Evolutionary conservation across 2,329 filamentous ascomycete species (phyloP), one percentile per base, ranked within the genome.

Genomic region (Aspergillus latus): DNA sequence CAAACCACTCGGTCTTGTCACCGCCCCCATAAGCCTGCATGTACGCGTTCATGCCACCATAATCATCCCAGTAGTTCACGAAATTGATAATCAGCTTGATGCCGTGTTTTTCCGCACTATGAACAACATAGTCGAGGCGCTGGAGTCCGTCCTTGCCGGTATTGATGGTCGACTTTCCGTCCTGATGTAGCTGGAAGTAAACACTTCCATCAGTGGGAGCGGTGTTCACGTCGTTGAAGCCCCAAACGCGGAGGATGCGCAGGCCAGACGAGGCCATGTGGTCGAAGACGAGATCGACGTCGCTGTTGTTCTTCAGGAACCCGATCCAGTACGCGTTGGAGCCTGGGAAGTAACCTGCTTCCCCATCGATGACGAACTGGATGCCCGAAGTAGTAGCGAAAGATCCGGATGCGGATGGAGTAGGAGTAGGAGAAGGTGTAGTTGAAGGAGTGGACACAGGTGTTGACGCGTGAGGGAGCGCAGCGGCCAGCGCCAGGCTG

Each of bases 61-160:
- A 88, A 65, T 89, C 87, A 45, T 76, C 76, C 85, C 86, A 89
- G 72, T 88, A 84, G 73, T 89, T 89, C 54, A 88, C 83, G 40
- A 71, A 72, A 58, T 69, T 70, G 54, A 72, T 84, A 59, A 88
- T 85, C 4, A 88, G 74, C 68, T 86, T 86, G 62, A 88, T 76
- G 3, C 81, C 82, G 52, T 82, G 76, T 53, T 76, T 75, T 68
- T 86, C 84, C 4, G 85, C 85, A 0, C 81, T 75, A 39, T 77
- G 68, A 52, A 89, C 84, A 1, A 88, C 84, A 52, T 83, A 83
- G 65, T 89, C 86, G 2, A 89, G 80, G 11, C 84, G 80, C 68
- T 86, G 79, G 7, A 88, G 80, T 13, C 86, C 85, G 66, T 88
- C 75, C 36, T 79, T 64, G 2, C 84, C 85, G 0, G 80, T 85